These are phyloP conservation scores for Phytopythium mirpurense DNA, from an alignment of 352 stramenopile genomes.

Conservation along the genomic window DNA sequence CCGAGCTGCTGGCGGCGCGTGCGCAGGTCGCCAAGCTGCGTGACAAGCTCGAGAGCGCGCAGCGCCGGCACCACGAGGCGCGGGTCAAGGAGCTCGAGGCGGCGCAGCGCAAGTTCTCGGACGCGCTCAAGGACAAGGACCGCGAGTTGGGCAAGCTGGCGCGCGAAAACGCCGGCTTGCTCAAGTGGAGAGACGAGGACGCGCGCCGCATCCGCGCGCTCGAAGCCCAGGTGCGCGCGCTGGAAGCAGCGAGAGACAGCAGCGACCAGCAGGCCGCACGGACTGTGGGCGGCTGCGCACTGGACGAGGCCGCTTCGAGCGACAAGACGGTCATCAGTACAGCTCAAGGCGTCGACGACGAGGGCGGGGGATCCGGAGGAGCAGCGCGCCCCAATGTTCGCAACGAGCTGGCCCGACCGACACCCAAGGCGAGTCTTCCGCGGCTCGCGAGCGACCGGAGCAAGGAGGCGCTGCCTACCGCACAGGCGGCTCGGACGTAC, in stretches of 20 bases:
- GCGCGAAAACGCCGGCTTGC: constrained; percentile 58
- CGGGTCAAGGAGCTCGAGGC: constrained; percentile 55
- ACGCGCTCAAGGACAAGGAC: constrained; percentile 58
- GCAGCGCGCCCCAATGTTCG: background rate
- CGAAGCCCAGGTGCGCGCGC: constrained; percentile 35
- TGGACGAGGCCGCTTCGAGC: too few species aligned
- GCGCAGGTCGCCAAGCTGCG: constrained; percentile 52
- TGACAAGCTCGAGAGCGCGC: constrained; percentile 41
- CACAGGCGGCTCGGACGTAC: constrained; percentile 14
- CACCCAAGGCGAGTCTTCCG: constrained; percentile 2
- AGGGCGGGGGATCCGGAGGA: background rate
- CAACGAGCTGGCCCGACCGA: too few species aligned
- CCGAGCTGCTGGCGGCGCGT: constrained; percentile 54
- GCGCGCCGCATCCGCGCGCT: constrained; percentile 43
- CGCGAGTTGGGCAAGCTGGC: constrained; percentile 45
- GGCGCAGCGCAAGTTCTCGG: constrained; percentile 37
- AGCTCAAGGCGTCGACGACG: background rate
- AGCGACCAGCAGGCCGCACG: background rate
- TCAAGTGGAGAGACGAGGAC: constrained; percentile 59
- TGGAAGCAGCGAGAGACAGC: constrained; percentile 14
- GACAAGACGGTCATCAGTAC: too few species aligned
- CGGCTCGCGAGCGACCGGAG: background rate
- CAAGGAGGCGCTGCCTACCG: background rate
- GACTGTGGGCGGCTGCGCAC: background rate
- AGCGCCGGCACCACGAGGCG: constrained; percentile 36